Conservation (phyloP, 2,329 filamentous ascomycete genomes). For the Cladophialophora carrionii region DNA sequence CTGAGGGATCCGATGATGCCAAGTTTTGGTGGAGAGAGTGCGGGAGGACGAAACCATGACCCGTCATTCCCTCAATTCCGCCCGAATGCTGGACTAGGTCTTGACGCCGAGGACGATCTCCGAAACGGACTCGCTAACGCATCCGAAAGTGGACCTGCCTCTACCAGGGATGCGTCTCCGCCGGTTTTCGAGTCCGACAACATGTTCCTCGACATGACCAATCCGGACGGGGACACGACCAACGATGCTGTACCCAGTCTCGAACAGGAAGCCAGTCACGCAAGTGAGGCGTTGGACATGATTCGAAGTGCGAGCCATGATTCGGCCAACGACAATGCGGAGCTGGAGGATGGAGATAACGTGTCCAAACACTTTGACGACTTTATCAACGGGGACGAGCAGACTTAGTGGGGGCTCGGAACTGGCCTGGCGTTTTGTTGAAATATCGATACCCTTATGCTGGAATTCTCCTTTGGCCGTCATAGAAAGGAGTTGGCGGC, state of each 20-base stretch:
- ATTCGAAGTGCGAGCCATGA: constrained; percentile 36
- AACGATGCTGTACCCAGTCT: constrained; percentile 33
- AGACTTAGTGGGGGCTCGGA: constrained; percentile 10
- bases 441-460: constrained; percentile 19
- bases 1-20: constrained; percentile 37
- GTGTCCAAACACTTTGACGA: constrained; percentile 39
- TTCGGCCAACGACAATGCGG: constrained; percentile 37
- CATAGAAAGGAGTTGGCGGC: constrained; percentile 2
- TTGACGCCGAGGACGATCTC: constrained; percentile 40
- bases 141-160: constrained; percentile 42
- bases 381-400: constrained; percentile 36
- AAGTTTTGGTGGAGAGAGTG: constrained; percentile 21
- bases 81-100: constrained; percentile 31
- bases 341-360: constrained; percentile 37
- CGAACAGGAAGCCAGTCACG: constrained; percentile 49
- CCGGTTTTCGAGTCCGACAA: constrained; percentile 42
- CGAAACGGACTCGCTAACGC: constrained; percentile 40
- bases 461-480: background rate
- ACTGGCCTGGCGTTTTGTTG: constrained; percentile 9
- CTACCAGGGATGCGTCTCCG: constrained; percentile 44
- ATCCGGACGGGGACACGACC: constrained; percentile 45
- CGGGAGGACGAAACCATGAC: constrained; percentile 41
- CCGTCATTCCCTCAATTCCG: constrained; percentile 39
- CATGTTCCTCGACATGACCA: constrained; percentile 53
- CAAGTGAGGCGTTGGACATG: constrained; percentile 51